Base-by-base conservation (phyloP, 441 rosid genomes). In the Pelargonium citronellum region DNA sequence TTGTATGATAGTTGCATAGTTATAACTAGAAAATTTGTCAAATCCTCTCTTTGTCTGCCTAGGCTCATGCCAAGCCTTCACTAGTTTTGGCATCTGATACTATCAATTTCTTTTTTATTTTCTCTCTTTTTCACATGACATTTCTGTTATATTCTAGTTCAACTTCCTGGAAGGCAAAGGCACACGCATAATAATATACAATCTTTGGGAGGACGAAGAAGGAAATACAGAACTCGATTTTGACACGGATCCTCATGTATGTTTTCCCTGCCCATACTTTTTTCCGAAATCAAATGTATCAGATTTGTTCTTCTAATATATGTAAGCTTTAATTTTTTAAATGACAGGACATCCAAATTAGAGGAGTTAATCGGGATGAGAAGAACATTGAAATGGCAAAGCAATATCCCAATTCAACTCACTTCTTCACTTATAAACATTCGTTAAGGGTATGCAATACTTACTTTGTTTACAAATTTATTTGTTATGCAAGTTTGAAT, bases 351-450 rank as follows among this genome's bases (percentile, higher is more conserved):
- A 86, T 89, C 67, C 95, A 86, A 81, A 87, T 89, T 43, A 80
- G 95, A 74, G 95, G 95, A 2, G 95, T 86, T 68, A 89, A 89
- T 69, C 90, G 95, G 24, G 91, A 86, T 49, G 95, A 89, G 82
- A 86, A 85, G 77, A 83, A 85, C 73, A 89, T 89, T 75, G 71
- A 83, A 72, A 89, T 89, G 95, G 92, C 91, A 0, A 73, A 69
- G 61, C 69, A 77, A 67, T 87, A 24, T 74, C 92, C 92, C 20
- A 87, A 86, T 77, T 89, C 90, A 44, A 77, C 85, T 62, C 95
- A 87, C 76, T 89, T 82, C 72, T 77, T 89, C 47, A 87, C 92
- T 16, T 89, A 89, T 41, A 76, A 81, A 27, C 95, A 89, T 80
- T 89, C 95, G 37, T 81, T 89, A 73, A 86, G 95, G 87, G 95